Conservation (phyloP, 2,329 filamentous ascomycete species). For the Scleromitrula shiraiana region DNA sequence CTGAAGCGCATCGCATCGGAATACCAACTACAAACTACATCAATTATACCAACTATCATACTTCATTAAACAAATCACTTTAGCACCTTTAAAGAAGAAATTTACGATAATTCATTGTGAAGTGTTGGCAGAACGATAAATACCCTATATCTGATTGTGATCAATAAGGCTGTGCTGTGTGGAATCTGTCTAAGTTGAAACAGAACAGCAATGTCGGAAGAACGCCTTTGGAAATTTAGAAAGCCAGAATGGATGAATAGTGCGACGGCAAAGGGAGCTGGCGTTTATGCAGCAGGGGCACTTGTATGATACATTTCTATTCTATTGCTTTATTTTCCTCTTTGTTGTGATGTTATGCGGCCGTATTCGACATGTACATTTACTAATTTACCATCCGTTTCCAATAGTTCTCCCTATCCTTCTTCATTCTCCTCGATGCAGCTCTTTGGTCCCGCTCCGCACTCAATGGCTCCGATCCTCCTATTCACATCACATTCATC, state of each 20-base stretch:
- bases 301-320: constrained; percentile 40
- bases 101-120: not conserved
- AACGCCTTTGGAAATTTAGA: constrained; percentile 60
- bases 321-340: not conserved
- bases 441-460: constrained; percentile 58
- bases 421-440: constrained; percentile 60
- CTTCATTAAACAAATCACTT: no score
- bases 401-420: constrained; percentile 55
- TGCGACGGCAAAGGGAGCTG: constrained; percentile 53
- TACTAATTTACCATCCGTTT: not conserved
- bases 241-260: constrained; percentile 61
- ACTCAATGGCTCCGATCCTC: constrained; percentile 46
- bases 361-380: not conserved
- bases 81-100: no score
- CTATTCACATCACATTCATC: constrained; percentile 55
- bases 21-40: no score
- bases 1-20: no score
- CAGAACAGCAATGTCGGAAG: constrained; percentile 45
- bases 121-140: no score
- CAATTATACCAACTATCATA: no score
- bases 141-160: no score
- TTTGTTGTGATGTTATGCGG: not conserved
- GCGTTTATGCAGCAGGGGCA: constrained; percentile 55
- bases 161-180: no score
- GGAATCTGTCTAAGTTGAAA: not conserved